A percentile compares a stretch with the other conserved stretches of the same genome.
Conservation (phyloP, 495 filamentous ascomycete species). For the Penicillium salamii region DNA sequence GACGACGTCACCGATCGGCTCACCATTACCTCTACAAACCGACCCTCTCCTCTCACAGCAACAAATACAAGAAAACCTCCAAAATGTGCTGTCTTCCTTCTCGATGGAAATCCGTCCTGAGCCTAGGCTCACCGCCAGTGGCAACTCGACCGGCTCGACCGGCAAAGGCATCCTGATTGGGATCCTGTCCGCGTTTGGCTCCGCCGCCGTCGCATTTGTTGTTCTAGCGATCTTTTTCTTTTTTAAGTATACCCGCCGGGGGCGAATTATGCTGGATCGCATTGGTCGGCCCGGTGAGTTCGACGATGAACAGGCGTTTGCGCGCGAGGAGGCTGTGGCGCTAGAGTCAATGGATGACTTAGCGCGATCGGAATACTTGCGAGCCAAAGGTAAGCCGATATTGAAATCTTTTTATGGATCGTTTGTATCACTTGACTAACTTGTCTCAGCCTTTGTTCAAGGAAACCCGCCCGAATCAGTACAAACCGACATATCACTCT, state of each 20-base stretch:
- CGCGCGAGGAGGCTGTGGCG: constrained; percentile 89
- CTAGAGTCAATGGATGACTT: constrained; percentile 95
- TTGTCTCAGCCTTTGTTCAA: constrained; percentile 75
- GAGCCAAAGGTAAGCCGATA: constrained; percentile 79
- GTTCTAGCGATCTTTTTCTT: constrained; percentile 88
- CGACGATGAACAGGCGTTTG: constrained; percentile 93
- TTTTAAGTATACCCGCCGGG: constrained; percentile 84
- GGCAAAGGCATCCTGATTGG: constrained; percentile 90
- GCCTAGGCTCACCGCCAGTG: constrained; percentile 30
- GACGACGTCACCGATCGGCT: constrained; percentile 33
- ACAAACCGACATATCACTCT: constrained; percentile 94
- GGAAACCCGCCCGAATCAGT: constrained; percentile 93
- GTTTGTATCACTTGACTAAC: constrained; percentile 7
- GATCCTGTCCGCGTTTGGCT: constrained; percentile 93
- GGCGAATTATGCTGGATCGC: constrained; percentile 89
- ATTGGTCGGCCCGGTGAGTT: constrained; percentile 93
- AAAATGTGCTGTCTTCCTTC: constrained; percentile 30
- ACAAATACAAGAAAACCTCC: constrained; percentile 28
- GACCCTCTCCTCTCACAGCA: constrained; percentile 19
- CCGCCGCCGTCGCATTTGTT: constrained; percentile 75
- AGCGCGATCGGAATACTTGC: constrained; percentile 80
- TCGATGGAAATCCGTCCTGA: constrained; percentile 25
- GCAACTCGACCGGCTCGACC: constrained; percentile 49
- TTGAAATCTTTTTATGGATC: constrained; percentile 4
- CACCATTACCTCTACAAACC: constrained; percentile 9